A percentile compares a stretch with the other conserved stretches of the same genome.
Evolutionary conservation across 1,139 yeast genomes (phyloP).

Genomic region (Nakaseomyces nivariensis): DNA sequence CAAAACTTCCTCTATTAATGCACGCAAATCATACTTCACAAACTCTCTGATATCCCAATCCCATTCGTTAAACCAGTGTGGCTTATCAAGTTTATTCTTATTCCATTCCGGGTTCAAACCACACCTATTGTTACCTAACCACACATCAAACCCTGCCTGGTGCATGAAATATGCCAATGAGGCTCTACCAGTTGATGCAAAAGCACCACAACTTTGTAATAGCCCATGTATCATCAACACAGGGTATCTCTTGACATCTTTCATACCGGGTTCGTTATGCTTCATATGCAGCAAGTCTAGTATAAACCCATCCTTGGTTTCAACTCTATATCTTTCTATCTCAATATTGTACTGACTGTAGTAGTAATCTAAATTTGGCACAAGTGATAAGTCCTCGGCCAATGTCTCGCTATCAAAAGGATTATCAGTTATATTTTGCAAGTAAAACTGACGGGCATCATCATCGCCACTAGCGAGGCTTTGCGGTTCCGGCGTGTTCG

Average conservation of each 20-base stretch:
- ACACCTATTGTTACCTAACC: slow-evolving; percentile 90
- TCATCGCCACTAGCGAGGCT: slow-evolving; percentile 1
- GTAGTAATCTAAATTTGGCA: slow-evolving; percentile 54
- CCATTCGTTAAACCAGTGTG: slow-evolving; percentile 44
- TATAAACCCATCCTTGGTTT: slow-evolving; percentile 72
- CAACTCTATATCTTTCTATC: slow-evolving; percentile 47
- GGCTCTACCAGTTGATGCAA: slow-evolving; percentile 66
- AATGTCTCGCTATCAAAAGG: slow-evolving; percentile 24
- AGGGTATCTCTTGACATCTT: slow-evolving; percentile 39
- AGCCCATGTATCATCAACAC: slow-evolving; percentile 76
- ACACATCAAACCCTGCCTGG: slow-evolving; percentile 68
- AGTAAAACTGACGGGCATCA: slow-evolving; percentile 1
- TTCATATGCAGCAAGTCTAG: slow-evolving; percentile 49
- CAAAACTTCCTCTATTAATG: slow-evolving; percentile 55
- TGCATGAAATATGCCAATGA: slow-evolving; percentile 61
- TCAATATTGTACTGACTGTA: slow-evolving; percentile 51
- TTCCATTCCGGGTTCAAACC: slow-evolving; percentile 56
- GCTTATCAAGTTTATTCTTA: slow-evolving; percentile 37
- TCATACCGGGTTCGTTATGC: slow-evolving; percentile 38
- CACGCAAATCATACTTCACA: slow-evolving; percentile 70
- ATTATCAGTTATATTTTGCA: slow-evolving; percentile 9
- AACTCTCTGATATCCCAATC: slow-evolving; percentile 81
- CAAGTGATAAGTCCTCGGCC: slow-evolving; percentile 31
- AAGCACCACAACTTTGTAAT: slow-evolving; percentile 79
- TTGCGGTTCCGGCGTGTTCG: slow-evolving; percentile 8